Evolutionary conservation across 73 alveolate genomes (phyloP), one percentile per base, ranked within the genome.

Genomic region (Diophrys sp.): DNA sequence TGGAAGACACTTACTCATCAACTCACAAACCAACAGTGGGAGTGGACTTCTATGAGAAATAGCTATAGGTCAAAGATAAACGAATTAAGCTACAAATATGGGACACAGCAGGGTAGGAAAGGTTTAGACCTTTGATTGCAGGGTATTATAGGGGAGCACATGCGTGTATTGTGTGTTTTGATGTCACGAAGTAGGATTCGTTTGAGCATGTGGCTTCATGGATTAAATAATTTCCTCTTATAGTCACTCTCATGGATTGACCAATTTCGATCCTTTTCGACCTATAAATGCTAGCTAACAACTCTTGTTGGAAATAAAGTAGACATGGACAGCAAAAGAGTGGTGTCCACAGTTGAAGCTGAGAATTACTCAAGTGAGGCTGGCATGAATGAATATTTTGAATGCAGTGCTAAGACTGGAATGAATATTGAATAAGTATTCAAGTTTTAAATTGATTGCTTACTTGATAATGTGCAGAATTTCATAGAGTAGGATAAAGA

Each of bases 11-110:
- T 29, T 95, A 80, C 81, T 67, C 56, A 54, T 90, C 82, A 25
- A 1, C 84, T 1, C 88, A 87, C 54, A 44, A 89, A 44, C 83
- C 95, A 23, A 95, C 99, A 0, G 83, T 92, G 33, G 99, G 99
- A 0, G 89, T 83, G 27, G 97, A 95, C 81, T 88, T 90, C 75
- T 89, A 84, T 77, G 75, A 73, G 14, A 93, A 85, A 83, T 70
- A 85, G 27, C 57, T 92, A 23, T 83, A 77, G 70, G 83, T 95
- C 34, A 90, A 87, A 26, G 79, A 24, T 1, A 18, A 5, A 2
- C 23, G 26, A 25, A 31, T 33, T 11, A 73, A 29, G 33, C 31
- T 73, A 5, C 70, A 75, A 75, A 75, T 57, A 23, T 87, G 88
- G 87, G 95, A 87, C 34, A 87, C 95, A n/a, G 95, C 95, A 0